These are phyloP conservation scores for Fusarium duplospermum DNA, from an alignment of 2,329 filamentous ascomycete species.

Conservation along the genomic window DNA sequence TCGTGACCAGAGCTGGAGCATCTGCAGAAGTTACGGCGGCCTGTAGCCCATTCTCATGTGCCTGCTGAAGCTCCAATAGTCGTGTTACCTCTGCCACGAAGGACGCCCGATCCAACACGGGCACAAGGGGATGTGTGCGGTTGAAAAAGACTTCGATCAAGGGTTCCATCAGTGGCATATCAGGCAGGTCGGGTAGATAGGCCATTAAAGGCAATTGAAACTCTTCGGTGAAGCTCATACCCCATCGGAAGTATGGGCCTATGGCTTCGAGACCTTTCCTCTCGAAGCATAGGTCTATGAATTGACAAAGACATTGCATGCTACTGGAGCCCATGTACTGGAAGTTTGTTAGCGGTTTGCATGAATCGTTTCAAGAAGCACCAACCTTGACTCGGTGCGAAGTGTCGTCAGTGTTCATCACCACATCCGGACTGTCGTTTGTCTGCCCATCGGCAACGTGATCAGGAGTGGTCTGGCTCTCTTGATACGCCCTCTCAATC, in stretches of 20 bases:
- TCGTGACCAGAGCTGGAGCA: conserved; percentile 20
- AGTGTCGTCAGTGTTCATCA: conserved; percentile 38
- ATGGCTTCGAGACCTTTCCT: conserved; percentile 32
- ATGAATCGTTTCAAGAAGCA: background rate
- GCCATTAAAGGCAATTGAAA: conserved; percentile 25
- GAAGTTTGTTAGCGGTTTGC: background rate
- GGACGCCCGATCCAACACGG: conserved; percentile 24
- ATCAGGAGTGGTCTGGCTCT: conserved; percentile 25
- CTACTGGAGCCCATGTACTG: conserved; percentile 41
- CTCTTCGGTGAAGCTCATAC: conserved; percentile 38
- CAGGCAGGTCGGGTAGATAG: conserved; percentile 26
- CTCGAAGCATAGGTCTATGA: conserved; percentile 34
- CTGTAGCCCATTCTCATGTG: conserved; percentile 18
- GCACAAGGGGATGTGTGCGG: conserved; percentile 34
- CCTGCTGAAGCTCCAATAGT: conserved; percentile 31
- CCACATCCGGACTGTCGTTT: conserved; percentile 35
- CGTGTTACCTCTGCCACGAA: conserved; percentile 32
- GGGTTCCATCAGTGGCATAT: conserved; percentile 33
- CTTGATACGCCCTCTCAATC: conserved; percentile 38
- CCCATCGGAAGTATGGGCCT: conserved; percentile 35
- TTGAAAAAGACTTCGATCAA: conserved; percentile 34
- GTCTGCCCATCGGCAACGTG: conserved; percentile 14
- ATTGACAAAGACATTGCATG: conserved; percentile 31
- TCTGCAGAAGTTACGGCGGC: conserved; percentile 20
- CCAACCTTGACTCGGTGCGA: conserved; percentile 39